Evolutionary conservation across 768 basidiomycete species (phyloP), one percentile per base, ranked within the genome.

Genomic region (Boletus sp.): DNA sequence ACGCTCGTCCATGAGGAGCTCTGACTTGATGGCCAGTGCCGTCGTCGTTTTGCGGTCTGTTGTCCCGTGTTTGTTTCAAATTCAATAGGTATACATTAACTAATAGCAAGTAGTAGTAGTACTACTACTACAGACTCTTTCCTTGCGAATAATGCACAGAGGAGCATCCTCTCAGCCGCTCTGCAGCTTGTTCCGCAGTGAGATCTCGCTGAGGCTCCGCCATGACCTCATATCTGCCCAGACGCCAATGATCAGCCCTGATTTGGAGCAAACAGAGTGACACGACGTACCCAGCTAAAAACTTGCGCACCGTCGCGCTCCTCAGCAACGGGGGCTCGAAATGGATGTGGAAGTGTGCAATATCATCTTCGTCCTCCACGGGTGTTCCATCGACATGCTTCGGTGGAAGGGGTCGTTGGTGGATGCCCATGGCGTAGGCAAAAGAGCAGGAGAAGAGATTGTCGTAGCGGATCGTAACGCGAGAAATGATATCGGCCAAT

Each of bases 391-490:
- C 68, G 17, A 68, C 67, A 39, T 62, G 52, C 21, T 57, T 54
- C 7, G 72, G 69, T 9, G 86, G 82, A 3, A 82, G 64, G 6
- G 92, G 88, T 2, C 86, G 80, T 68, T 97, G 94, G 65, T 96
- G 94, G 44, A 96, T 81, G 34, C 94, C 94, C 91, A 96, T 94
- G 7, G 90, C 93, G 69, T 96, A 97, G 1, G 91, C 87, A 71
- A 96, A 97, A 0, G 91, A 88, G 67, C 90, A 93, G 7, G 79
- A 79, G 67, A 93, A 93, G 30, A 93, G 72, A 63, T 88, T 90
- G 63, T 89, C 90, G 60, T 89, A 91, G 48, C 82, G 81, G 51
- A 77, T 80, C 7, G 87, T 85, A 29, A 89, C 66, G 4, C 72
- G 71, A 35, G 82, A 83, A 19, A 96, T 65, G n/a, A 87, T 78